phyloP scores from a whole-genome alignment of 2,329 filamentous ascomycete species.

The Cladophialophora yegresii region DNA sequence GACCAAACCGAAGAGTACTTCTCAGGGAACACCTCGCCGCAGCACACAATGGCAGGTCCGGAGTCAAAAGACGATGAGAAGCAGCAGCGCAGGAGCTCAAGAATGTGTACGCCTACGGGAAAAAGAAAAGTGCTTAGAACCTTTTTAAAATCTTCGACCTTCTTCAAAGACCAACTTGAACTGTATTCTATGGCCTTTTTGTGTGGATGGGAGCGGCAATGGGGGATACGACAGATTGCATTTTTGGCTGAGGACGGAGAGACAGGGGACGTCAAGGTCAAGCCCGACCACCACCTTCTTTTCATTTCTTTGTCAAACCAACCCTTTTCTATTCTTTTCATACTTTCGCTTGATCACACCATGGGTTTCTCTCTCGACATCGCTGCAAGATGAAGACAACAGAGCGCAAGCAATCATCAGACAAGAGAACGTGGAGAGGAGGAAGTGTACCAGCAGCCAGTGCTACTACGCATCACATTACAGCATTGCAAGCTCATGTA shows the following conservation, averaged over 20 bases:
- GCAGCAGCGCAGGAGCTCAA: conserved; percentile 26
- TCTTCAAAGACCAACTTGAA: conserved; percentile 10
- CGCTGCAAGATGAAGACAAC: conserved; percentile 5
- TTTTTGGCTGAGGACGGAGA: background rate
- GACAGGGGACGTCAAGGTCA: conserved; percentile 1
- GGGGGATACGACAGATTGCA: background rate
- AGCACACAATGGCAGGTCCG: conserved; percentile 7
- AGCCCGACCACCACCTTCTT: conserved; percentile 3
- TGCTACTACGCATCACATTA: background rate
- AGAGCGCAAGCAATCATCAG: conserved; percentile 2
- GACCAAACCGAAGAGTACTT: conserved; percentile 24
- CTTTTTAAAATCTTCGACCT: conserved; percentile 25
- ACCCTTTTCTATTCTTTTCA: conserved; percentile 2
- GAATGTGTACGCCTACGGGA: conserved; percentile 22
- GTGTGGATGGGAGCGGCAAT: conserved; percentile 6
- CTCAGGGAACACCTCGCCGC: conserved; percentile 17
- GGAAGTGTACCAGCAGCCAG: conserved; percentile 10
- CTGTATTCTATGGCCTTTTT: conserved; percentile 30
- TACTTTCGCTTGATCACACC: conserved; percentile 6
- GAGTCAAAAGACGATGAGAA: conserved; percentile 14
- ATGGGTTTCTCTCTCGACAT: conserved; percentile 2
- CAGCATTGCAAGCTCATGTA: conserved; percentile 5
- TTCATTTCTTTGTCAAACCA: conserved; percentile 10
- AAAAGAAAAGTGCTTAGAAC: conserved; percentile 27
- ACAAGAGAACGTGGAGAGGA: background rate